Conservation (phyloP, 768 basidiomycete species). For the Amanita inopinata region DNA sequence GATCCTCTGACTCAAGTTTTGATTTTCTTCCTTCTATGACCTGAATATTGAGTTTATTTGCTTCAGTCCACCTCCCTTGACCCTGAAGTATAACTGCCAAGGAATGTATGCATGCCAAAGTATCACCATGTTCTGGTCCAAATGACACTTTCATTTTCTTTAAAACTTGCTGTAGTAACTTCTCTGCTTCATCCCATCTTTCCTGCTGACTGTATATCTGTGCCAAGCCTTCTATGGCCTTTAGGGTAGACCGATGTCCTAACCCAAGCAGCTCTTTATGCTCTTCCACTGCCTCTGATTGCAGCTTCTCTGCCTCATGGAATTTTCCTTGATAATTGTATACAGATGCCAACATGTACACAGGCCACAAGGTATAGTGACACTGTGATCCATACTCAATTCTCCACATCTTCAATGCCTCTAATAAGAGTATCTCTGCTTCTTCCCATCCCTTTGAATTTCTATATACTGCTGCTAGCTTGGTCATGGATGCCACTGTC, state of each 20-base stretch:
- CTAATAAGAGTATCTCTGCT: background rate
- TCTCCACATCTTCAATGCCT: background rate
- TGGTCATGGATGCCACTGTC: background rate
- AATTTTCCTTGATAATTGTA: background rate
- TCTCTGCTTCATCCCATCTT: background rate
- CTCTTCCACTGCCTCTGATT: background rate
- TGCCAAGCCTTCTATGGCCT: background rate
- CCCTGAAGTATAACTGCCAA: conserved; percentile 1
- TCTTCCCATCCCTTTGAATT: background rate
- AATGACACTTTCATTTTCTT: background rate
- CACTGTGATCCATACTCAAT: background rate
- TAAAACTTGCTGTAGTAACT: background rate
- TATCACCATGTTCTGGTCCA: conserved; percentile 2
- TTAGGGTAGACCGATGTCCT: background rate
- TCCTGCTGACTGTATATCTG: background rate
- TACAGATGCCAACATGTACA: background rate
- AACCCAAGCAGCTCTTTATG: background rate
- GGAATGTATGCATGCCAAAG: background rate
- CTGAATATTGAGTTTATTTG: background rate
- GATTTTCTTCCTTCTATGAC: conserved; percentile 2
- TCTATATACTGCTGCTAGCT: background rate
- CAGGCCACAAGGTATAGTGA: background rate
- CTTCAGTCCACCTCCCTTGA: conserved; percentile 5
- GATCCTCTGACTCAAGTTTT: conserved; percentile 7
- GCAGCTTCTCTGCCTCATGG: background rate